These are phyloP conservation scores for Suillus bovinus DNA, from an alignment of 768 basidiomycete genomes.

Conservation along the genomic window DNA sequence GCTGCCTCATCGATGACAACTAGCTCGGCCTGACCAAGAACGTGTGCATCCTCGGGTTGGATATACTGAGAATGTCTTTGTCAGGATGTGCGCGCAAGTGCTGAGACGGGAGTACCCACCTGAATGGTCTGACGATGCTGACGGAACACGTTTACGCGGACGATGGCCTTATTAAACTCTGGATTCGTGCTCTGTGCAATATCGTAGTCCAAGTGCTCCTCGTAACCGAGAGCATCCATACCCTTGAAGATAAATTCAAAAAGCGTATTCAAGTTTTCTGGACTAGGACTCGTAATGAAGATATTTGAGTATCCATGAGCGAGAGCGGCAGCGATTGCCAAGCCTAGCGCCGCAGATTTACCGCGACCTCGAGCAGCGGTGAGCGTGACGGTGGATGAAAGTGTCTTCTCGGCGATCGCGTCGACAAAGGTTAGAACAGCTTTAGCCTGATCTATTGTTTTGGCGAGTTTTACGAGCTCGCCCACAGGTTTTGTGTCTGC, in stretches of 20 bases:
- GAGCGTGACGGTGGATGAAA: constrained; percentile 92
- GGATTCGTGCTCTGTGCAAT: constrained; percentile 94
- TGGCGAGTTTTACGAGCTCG: constrained; percentile 85
- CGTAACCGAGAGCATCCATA: constrained; percentile 90
- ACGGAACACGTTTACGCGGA: constrained; percentile 91
- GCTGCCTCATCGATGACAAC: constrained; percentile 99
- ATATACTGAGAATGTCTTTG: constrained; percentile 70
- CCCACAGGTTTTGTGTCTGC: constrained; percentile 85
- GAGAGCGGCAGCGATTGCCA: constrained; percentile 91
- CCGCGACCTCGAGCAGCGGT: constrained; percentile 95
- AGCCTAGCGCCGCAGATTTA: constrained; percentile 94
- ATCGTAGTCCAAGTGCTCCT: constrained; percentile 98
- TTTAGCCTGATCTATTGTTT: constrained; percentile 93
- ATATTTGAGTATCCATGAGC: constrained; percentile 96
- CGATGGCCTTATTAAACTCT: constrained; percentile 93
- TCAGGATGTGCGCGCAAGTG: constrained; percentile 7
- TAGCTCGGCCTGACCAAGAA: constrained; percentile 95
- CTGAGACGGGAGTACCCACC: constrained; percentile 43
- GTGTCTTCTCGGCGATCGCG: constrained; percentile 88
- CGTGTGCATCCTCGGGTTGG: constrained; percentile 96
- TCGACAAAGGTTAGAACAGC: constrained; percentile 94
- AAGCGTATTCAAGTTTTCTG: constrained; percentile 96
- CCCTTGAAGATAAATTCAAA: constrained; percentile 99
- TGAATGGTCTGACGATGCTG: constrained; percentile 96
- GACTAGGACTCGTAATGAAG: constrained; percentile 96